Base-by-base conservation (phyloP, 2,329 filamentous ascomycete genomes). In the Fusarium brachygibbosum region DNA sequence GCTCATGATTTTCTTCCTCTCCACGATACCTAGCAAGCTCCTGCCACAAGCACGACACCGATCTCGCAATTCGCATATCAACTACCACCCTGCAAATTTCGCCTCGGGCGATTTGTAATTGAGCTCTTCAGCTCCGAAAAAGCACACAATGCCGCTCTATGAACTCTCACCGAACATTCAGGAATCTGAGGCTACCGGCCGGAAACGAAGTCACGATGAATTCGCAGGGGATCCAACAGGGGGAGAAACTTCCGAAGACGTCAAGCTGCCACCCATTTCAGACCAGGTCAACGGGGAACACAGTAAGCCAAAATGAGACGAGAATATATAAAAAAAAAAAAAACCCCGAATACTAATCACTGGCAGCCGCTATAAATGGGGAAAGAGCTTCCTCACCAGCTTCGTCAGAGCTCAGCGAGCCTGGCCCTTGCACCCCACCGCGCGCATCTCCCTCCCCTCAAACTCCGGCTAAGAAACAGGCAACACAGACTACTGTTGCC, bases 191-290 rank as follows among this genome's bases (percentile, higher is more conserved):
- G 69, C 76, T 21, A 76, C 76, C 29, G 76, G 78, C 48, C 79
- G 81, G 52, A 87, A 87, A 75, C 77, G 84, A 61, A 82, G 77
- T 41, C 83, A 85, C 67, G 79, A 83, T 40, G 82, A 85, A 32
- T 86, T 80, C 63, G 69, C 80, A 4, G 78, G 75, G 12, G 76
- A 81, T 25, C 64, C 76, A 23, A 53, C 74, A n/a, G 74, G 75
- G 53, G 49, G 65, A 25, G 74, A 78, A 21, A 51, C 53, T 5
- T 61, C 60, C 2, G 57, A 57, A 19, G 70, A 73, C 19, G 37
- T 40, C n/a, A 76, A 75, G 56, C 46, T 68, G 13, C 58, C 52
- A 4, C 37, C 64, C 10, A 32, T 49, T 21, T 54, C 65, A 16
- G 49, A 72, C 21, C 69, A 73, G 35, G 56, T 69, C 34, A 51